phyloP scores from a whole-genome alignment of 2,329 filamentous ascomycete species.

The Capronia coronata region DNA sequence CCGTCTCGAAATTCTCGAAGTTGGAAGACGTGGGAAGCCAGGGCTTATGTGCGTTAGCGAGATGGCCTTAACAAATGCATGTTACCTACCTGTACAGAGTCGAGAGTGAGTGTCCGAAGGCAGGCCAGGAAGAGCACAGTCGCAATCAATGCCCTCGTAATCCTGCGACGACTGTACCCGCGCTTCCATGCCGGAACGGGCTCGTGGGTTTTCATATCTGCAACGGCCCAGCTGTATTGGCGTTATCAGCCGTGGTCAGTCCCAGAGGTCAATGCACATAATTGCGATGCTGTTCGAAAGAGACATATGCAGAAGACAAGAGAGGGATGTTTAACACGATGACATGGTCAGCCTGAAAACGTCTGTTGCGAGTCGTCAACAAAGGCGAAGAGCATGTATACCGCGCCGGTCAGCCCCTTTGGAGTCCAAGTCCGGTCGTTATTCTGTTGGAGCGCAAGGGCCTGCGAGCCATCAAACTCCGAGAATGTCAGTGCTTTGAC shows the following conservation, averaged over 20 bases:
- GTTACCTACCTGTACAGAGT: not conserved
- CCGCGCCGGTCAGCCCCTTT: not conserved
- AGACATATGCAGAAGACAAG: not conserved
- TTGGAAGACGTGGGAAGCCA: not conserved
- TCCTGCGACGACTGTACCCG: not conserved
- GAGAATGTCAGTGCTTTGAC: not conserved
- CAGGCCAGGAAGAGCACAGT: not conserved
- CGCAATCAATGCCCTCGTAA: not conserved
- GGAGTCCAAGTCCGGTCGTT: too few species aligned
- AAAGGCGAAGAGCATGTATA: not conserved
- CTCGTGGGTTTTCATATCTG: not conserved
- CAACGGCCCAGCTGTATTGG: not conserved
- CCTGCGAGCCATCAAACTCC: too few species aligned
- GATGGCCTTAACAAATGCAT: too few species aligned
- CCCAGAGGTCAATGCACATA: not conserved
- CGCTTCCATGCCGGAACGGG: not conserved
- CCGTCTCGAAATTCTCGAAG: not conserved
- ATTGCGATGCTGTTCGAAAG: not conserved
- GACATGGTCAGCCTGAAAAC: not conserved
- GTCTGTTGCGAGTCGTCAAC: not conserved
- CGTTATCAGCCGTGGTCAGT: not conserved
- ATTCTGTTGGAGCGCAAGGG: too few species aligned
- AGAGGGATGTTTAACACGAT: not conserved
- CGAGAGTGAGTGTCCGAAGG: not conserved
- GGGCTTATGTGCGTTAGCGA: not conserved